Base-by-base conservation (phyloP, 176 grass and related monocot species). In the Phoenix dactylifera region DNA sequence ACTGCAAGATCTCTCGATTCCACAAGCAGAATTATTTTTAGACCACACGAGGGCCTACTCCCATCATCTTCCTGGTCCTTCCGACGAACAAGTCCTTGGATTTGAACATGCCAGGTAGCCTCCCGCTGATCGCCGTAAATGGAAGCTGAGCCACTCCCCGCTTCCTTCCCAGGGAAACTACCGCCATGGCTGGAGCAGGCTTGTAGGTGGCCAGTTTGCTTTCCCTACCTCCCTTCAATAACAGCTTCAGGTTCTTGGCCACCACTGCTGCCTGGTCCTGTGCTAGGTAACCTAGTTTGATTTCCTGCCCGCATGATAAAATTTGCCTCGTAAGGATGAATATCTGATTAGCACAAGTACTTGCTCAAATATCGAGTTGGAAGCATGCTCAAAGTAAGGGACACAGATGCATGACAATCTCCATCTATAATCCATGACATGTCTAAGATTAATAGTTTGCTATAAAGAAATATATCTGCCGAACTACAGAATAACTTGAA, bases 151-250 rank as follows among this genome's bases (percentile, higher is more conserved):
- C 71, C 26, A 92, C 28, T 28, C 73, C 83, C 55, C 87, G 80
- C 22, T 73, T 67, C 24, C 74, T 74, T 10, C 88, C 88, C 1
- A 93, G 67, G 28, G 77, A 75, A 3, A 93, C 66, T 2, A 76
- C 70, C 3, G 76, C 77, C 17, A 55, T 4, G 24, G 69, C 9
- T 44, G 55, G 48, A 6, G 76, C 51, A 16, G 83, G 39, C 69
- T 77, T 84, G 79, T 93, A 93, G 62, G 75, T 75, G 69, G 76
- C 63, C 80, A 92, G 80, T 74, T 84, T 92, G 15, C 68, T 67
- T 1, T 86, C 87, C 67, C 50, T 65, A 1, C 51, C 23, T 26
- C 60, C 83, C 61, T 80, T 83, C 18, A 84, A 25, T 50, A 92
- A 28, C 66, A 82, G 22, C 63, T 76, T 62, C 18, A 92, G 63